phyloP scores from a whole-genome alignment of 495 filamentous ascomycete species.

The Hypoxylon intermedium region DNA sequence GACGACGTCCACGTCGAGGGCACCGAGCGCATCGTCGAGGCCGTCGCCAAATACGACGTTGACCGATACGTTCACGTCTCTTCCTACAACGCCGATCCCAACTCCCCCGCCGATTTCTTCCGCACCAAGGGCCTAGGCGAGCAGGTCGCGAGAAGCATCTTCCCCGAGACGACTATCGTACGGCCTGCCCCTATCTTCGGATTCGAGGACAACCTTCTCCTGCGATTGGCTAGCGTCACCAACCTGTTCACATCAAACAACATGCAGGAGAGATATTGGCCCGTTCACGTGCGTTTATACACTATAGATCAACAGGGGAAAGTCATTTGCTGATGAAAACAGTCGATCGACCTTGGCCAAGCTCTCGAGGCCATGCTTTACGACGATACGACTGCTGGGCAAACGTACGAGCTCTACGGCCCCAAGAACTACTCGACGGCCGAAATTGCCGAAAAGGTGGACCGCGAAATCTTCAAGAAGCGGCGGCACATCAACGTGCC shows the following conservation, averaged over 20 bases:
- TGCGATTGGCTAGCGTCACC: slow-evolving; percentile 76
- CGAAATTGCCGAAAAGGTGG: slow-evolving; percentile 86
- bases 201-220: slow-evolving; percentile 89
- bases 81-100: slow-evolving; percentile 84
- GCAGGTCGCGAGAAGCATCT: slow-evolving; percentile 83
- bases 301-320: too few species aligned
- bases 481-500: slow-evolving; percentile 92
- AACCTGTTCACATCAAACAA: slow-evolving; percentile 90
- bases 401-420: slow-evolving; percentile 95
- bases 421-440: slow-evolving; percentile 89
- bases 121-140: slow-evolving; percentile 89
- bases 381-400: slow-evolving; percentile 84
- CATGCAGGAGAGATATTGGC: slow-evolving; percentile 89
- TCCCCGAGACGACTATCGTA: slow-evolving; percentile 97
- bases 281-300: slow-evolving; percentile 78
- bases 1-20: slow-evolving; percentile 95
- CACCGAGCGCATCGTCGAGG: slow-evolving; percentile 91
- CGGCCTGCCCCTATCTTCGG: slow-evolving; percentile 93
- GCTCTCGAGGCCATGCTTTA: slow-evolving; percentile 87
- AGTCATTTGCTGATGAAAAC: slow-evolving; percentile 6
- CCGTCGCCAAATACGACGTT: slow-evolving; percentile 96
- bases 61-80: slow-evolving; percentile 98
- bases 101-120: slow-evolving; percentile 86
- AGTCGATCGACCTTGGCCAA: slow-evolving; percentile 87
- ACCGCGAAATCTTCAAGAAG: slow-evolving; percentile 88